Evolutionary conservation across 495 filamentous ascomycete genomes (phyloP), one percentile per base, ranked within the genome.

Genomic region (Penicillium ochrochloron): DNA sequence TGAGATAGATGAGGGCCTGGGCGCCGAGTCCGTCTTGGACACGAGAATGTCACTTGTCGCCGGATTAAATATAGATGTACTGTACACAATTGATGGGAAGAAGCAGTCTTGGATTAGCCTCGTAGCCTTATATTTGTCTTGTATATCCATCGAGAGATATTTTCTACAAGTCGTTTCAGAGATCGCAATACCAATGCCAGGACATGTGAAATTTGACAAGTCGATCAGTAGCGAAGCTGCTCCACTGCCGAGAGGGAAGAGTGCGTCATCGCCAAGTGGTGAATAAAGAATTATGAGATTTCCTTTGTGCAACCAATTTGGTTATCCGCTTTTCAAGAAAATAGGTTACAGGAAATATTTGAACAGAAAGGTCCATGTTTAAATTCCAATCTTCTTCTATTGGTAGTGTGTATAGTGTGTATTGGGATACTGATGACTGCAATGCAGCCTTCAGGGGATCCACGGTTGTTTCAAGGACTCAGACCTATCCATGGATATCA

Each of bases 201-300:
- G 25, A 2, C 25, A 27, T 27, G 1, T 27, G 48, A 27, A 52
- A 27, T 52, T 52, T 52, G 23, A 25, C 14, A 25, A 52, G 48
- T 8, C 48, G 48, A 52, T 52, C 48, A 52, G 48, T 15, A 14
- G 12, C 31, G 46, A 19, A 6, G 3, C 9, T n/a, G 42, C 44
- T 48, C 60, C 59, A 54, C 53, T 65, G 62, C 50, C 59, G 15
- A 62, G 59, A 52, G 7, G n/a, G 17, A 41, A 33, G 29, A 55
- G 50, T 57, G 65, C 65, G 65, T 66, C 60, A 66, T 60, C 46
- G 50, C 60, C 60, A 66, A 63, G 61, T 35, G 3, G 14, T 14
- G 37, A 41, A 17, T 15, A 41, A 41, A 14, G 37, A 17, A 41
- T 41, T 17, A 41, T 41, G 37, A 41, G 5, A 17, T 41, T 41